phyloP scores from a whole-genome alignment of 345 rosid genomes.

The Populus pruinosa region DNA sequence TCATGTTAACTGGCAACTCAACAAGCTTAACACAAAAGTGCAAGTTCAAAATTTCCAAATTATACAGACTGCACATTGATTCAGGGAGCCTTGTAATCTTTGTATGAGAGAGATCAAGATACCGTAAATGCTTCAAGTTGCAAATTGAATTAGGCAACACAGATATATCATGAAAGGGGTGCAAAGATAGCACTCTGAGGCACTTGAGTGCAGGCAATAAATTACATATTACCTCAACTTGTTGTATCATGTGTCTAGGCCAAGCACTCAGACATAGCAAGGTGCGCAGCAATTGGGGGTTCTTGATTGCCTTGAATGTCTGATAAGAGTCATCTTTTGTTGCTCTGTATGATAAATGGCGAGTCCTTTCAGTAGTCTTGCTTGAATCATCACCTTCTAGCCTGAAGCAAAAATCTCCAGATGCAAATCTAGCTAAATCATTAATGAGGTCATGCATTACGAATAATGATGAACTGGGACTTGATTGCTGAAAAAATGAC shows the following conservation, averaged over 20 bases:
- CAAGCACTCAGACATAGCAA: neutral
- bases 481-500: conserved; percentile 5
- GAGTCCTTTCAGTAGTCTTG: neutral
- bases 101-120: neutral
- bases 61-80: neutral
- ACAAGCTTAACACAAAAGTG: neutral
- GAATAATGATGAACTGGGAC: neutral
- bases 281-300: neutral
- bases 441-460: conserved; percentile 14
- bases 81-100: neutral
- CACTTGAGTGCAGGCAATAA: neutral
- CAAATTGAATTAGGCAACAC: conserved; percentile 6
- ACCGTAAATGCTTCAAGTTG: conserved; percentile 3
- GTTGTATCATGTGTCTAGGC: too few relatives aligned
- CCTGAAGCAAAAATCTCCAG: conserved; percentile 10
- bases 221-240: neutral
- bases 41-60: conserved; percentile 1
- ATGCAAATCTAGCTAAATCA: conserved; percentile 16
- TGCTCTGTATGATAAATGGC: neutral
- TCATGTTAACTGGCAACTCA: neutral
- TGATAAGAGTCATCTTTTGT: neutral
- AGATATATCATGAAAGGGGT: neutral
- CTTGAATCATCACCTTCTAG: neutral
- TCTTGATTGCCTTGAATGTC: neutral
- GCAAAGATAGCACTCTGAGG: neutral